Evolutionary conservation across 768 basidiomycete species (phyloP), one percentile per base, ranked within the genome.

Genomic region (Cystobasidium ongulense): DNA sequence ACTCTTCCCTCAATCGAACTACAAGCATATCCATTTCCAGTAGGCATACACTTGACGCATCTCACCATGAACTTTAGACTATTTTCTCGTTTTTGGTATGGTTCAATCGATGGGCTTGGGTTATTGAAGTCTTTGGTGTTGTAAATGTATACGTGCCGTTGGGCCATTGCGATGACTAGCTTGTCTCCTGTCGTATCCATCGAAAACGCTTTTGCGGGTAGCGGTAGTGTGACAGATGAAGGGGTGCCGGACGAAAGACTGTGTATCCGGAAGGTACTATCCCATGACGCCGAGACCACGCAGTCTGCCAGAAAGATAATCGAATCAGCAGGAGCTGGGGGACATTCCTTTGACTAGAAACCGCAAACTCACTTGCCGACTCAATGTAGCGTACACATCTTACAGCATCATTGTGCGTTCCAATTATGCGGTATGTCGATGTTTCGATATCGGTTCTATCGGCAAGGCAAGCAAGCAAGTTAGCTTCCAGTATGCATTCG

Each of bases 21-120:
- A 0, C 89, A 91, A 13, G 93, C 93, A 81, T 91, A 99, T 13
- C 95, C 93, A 91, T 92, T 87, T 1, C 94, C 93, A 80, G 91
- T 90, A 1, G 86, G 85, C 94, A 98, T 98, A 79, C 91, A 92
- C 17, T 90, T 91, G 66, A 99, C 81, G 59, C 88, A 89, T 73
- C 92, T 84, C 46, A 94, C 97, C 90, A 96, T 90, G 80, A 90
- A 97, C 81, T 96, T 96, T 74, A 99, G 81, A 76, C 91, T 92
- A 80, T 91, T 92, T 82, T 97, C 96, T 75, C 96, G 82, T 80
- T 87, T 85, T 79, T 93, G 90, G 65, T 86, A 84, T 0, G 90
- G 89, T 65, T 84, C 82, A 25, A 76, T 68, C 10, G 64, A 67
- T 11, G 50, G 50, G n/a, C 68, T 63, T 31, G 77, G 78, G 17